phyloP scores from a whole-genome alignment of 2,329 filamentous ascomycete species.

The Talaromyces sp. region DNA sequence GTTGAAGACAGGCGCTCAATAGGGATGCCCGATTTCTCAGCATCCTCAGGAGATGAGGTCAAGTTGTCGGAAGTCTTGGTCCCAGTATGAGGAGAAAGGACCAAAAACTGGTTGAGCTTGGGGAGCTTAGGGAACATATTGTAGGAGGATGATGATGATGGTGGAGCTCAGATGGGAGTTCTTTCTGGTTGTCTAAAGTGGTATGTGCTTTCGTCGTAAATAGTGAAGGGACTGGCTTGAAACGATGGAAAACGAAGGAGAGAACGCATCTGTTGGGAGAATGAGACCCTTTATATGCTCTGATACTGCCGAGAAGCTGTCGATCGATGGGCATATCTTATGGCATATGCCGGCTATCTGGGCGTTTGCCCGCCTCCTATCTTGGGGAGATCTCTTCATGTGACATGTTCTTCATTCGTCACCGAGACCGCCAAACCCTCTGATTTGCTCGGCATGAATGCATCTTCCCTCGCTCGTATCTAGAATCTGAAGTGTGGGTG shows the following conservation, averaged over 20 bases:
- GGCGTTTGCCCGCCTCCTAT: neutral
- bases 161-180: neutral
- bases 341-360: neutral
- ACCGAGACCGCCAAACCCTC: slow-evolving; percentile 4
- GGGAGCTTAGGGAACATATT: slow-evolving; percentile 17
- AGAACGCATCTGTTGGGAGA: neutral
- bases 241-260: neutral
- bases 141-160: neutral
- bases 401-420: slow-evolving; percentile 2
- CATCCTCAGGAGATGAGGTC: slow-evolving; percentile 3
- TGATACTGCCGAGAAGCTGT: neutral
- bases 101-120: slow-evolving; percentile 18
- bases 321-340: slow-evolving; percentile 1
- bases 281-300: slow-evolving; percentile 10
- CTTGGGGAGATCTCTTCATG: neutral
- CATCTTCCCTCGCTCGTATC: neutral
- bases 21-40: neutral
- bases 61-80: slow-evolving; percentile 7
- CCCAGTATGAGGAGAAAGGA: slow-evolving; percentile 13
- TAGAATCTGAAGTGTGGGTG: slow-evolving; percentile 5
- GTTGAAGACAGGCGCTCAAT: slow-evolving; percentile 17
- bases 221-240: neutral
- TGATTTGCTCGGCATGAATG: slow-evolving; percentile 14
- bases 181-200: neutral
- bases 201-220: neutral